Conservation (phyloP, 768 basidiomycete species). For the Nevesoporus exiguus region DNA sequence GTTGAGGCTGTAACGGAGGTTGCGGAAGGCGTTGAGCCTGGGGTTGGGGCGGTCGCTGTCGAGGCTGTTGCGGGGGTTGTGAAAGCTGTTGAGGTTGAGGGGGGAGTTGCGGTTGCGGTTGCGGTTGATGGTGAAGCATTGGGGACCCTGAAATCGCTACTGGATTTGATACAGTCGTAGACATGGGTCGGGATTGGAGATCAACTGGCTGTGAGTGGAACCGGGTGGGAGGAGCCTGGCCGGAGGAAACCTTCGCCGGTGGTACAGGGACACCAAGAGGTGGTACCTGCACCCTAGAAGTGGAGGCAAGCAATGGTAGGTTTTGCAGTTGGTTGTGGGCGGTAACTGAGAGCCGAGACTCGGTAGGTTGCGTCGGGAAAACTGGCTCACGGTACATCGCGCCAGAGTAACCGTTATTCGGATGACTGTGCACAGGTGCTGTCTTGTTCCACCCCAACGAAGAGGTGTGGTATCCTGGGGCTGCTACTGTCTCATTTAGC, state of each 20-base stretch:
- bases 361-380: neutral
- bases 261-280: neutral
- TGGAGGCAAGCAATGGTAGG: neutral
- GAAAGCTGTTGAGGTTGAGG: neutral
- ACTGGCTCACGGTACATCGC: neutral
- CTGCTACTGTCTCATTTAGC: neutral
- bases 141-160: neutral
- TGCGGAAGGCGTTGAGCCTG: neutral
- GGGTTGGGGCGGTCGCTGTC: neutral
- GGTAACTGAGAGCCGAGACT: neutral
- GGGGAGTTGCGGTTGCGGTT: neutral
- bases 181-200: neutral
- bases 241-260: neutral
- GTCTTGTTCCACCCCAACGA: neutral
- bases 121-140: neutral
- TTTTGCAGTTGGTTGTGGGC: slow-evolving; percentile 3
- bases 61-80: neutral
- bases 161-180: neutral
- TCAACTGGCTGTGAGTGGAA: neutral
- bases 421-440: neutral
- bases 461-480: slow-evolving; percentile 2
- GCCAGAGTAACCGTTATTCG: neutral
- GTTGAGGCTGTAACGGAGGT: neutral
- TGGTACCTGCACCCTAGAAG: slow-evolving; percentile 6
- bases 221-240: neutral